Evolutionary conservation across 169 alveolate species (phyloP).

Genomic region (Plasmodium falciparum): DNA sequence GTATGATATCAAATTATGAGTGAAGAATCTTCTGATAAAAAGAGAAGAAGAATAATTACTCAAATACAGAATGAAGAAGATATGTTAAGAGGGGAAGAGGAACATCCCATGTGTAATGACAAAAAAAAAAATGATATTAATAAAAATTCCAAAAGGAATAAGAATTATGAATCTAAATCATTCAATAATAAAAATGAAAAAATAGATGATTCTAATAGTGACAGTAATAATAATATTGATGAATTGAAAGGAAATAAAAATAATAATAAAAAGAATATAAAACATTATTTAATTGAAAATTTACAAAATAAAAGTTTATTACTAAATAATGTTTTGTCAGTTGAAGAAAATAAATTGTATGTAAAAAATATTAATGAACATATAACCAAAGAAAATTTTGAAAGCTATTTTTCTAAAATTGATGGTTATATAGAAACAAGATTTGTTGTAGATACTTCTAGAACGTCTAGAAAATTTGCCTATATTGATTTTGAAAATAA

Average conservation of each 20-base stretch:
- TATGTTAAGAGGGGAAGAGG: background rate
- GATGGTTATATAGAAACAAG: conserved; percentile 55
- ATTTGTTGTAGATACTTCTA: conserved; percentile 8
- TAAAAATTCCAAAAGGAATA: background rate
- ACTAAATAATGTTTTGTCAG: conserved; percentile 1
- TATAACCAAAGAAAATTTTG: conserved; percentile 28
- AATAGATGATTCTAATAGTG: background rate
- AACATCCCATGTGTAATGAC: background rate
- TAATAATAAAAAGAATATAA: background rate
- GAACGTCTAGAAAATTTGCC: conserved; percentile 34
- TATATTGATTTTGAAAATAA: conserved; percentile 80
- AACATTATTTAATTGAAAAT: conserved; percentile 33
- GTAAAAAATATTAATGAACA: conserved; percentile 45
- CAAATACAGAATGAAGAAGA: background rate
- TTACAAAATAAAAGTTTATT: conserved; percentile 14
- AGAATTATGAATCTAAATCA: too few relatives aligned
- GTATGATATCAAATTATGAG: too few relatives aligned
- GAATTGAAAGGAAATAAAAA: background rate
- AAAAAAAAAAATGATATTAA: background rate
- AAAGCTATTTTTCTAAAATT: conserved; percentile 12
- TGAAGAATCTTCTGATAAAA: background rate
- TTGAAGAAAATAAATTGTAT: conserved; percentile 55
- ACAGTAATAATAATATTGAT: background rate
- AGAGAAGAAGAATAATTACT: background rate
- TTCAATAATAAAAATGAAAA: background rate